phyloP scores from a whole-genome alignment of 2,329 filamentous ascomycete genomes.

The Fusarium siculi region DNA sequence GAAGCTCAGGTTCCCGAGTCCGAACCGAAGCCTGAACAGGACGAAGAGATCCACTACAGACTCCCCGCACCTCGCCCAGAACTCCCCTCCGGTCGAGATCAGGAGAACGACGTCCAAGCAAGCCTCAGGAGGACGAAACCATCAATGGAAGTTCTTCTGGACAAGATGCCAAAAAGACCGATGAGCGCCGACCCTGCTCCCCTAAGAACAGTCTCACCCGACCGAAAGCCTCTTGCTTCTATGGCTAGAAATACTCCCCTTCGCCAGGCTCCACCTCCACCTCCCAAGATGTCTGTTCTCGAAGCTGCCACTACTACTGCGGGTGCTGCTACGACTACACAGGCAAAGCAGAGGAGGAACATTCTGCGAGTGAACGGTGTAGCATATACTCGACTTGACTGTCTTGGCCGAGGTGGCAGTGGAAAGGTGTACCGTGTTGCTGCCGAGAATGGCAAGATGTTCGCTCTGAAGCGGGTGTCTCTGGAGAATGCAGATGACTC shows the following conservation, averaged over 20 bases:
- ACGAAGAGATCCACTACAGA: conserved; percentile 61
- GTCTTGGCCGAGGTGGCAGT: conserved; percentile 90
- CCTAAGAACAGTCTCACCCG: conserved; percentile 59
- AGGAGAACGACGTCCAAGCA: conserved; percentile 84
- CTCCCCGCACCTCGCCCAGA: conserved; percentile 55
- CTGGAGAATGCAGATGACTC: conserved; percentile 88
- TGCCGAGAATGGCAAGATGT: conserved; percentile 95
- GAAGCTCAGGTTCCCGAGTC: conserved; percentile 18
- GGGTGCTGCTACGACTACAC: conserved; percentile 79
- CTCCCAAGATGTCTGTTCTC: conserved; percentile 96
- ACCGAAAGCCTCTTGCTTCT: conserved; percentile 64
- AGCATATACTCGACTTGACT: conserved; percentile 88
- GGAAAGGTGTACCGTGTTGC: conserved; percentile 96
- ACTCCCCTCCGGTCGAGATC: conserved; percentile 74
- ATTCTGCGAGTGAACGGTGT: conserved; percentile 92
- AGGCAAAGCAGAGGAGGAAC: conserved; percentile 79
- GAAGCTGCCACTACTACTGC: conserved; percentile 88
- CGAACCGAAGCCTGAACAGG: conserved; percentile 37
- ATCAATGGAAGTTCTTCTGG: conserved; percentile 62
- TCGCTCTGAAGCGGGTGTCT: conserved; percentile 92
- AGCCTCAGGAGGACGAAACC: conserved; percentile 73
- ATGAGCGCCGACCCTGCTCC: conserved; percentile 56
- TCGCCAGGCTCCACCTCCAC: conserved; percentile 80
- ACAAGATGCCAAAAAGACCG: conserved; percentile 66
- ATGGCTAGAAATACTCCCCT: conserved; percentile 77